These are phyloP conservation scores for Zygotorulaspora danielsina DNA, from an alignment of 805 yeast genomes.

Conservation along the genomic window DNA sequence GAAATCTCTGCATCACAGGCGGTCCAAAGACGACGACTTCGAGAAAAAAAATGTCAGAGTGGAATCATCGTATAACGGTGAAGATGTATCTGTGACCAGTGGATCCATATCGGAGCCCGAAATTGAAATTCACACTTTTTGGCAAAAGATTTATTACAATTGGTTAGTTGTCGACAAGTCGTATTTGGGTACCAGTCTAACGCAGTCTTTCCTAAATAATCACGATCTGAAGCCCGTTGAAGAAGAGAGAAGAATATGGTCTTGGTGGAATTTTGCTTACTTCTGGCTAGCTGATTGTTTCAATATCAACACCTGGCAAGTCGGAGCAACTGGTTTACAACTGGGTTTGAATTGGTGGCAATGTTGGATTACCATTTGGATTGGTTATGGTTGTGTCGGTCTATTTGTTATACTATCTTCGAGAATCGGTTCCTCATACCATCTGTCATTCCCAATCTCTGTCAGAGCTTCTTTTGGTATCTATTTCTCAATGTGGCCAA, in stretches of 20 bases:
- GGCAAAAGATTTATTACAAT: slow-evolving; percentile 26
- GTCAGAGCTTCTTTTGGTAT: slow-evolving; percentile 81
- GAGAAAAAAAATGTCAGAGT: slow-evolving; percentile 10
- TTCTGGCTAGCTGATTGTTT: slow-evolving; percentile 90
- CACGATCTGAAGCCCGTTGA: slow-evolving; percentile 79
- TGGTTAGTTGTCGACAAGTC: slow-evolving; percentile 27
- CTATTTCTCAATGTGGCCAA: slow-evolving; percentile 85
- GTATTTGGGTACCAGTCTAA: slow-evolving; percentile 42
- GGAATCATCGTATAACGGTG: slow-evolving; percentile 3
- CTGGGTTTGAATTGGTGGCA: slow-evolving; percentile 88
- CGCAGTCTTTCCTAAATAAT: slow-evolving; percentile 67
- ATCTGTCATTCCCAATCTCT: slow-evolving; percentile 79
- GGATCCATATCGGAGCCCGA: slow-evolving; percentile 8
- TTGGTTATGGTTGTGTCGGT: slow-evolving; percentile 72
- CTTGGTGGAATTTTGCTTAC: slow-evolving; percentile 72
- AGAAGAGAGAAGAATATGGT: slow-evolving; percentile 70
- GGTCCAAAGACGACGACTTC: background rate
- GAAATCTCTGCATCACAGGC: slow-evolving; percentile 2
- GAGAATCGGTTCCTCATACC: slow-evolving; percentile 75
- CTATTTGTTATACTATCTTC: slow-evolving; percentile 66
- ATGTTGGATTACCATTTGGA: slow-evolving; percentile 83
- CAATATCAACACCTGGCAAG: slow-evolving; percentile 87
- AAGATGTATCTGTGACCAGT: slow-evolving; percentile 6
- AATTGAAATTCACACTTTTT: slow-evolving; percentile 11
- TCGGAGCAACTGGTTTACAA: slow-evolving; percentile 78